These are phyloP conservation scores for Neofusicoccum sp. DNA, from an alignment of 2,329 filamentous ascomycete genomes.

Conservation along the genomic window DNA sequence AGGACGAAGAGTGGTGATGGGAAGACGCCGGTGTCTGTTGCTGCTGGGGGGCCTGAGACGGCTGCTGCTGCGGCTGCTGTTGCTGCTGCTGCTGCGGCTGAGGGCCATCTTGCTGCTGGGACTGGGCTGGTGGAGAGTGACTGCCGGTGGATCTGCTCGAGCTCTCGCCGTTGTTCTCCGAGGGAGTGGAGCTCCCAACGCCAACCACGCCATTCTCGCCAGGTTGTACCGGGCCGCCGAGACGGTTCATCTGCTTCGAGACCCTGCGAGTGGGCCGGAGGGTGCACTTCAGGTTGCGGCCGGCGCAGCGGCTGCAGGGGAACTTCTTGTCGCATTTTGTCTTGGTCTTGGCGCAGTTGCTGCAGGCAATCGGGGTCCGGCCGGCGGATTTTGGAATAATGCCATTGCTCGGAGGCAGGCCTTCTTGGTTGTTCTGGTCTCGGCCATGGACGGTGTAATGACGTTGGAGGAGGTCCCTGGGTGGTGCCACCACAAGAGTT, in stretches of 20 bases:
- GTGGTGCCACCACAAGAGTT: background rate
- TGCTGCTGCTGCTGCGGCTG: constrained; percentile 8
- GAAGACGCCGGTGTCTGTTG: background rate
- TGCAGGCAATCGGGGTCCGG: constrained; percentile 56
- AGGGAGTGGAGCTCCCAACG: constrained; percentile 35
- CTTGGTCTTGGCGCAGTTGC: constrained; percentile 58
- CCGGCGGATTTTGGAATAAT: constrained; percentile 57
- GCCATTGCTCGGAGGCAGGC: constrained; percentile 49
- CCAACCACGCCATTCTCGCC: constrained; percentile 30
- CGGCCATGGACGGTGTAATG: constrained; percentile 56
- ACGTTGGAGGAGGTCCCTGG: constrained; percentile 54
- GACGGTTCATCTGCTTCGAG: constrained; percentile 44
- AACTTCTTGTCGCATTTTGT: constrained; percentile 59
- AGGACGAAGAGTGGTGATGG: constrained; percentile 17
- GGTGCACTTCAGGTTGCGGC: constrained; percentile 51
- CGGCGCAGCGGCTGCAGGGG: constrained; percentile 56
- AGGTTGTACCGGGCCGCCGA: constrained; percentile 23
- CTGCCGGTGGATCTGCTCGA: constrained; percentile 33
- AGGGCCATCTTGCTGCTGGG: constrained; percentile 2
- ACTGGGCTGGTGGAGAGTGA: constrained; percentile 36
- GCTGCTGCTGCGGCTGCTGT: background rate
- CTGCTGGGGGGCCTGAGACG: background rate
- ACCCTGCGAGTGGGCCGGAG: constrained; percentile 52
- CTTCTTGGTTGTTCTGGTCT: constrained; percentile 53
- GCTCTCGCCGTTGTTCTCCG: constrained; percentile 36